Evolutionary conservation across 352 stramenopile genomes (phyloP).

Genomic region (Albugo laibachii): DNA sequence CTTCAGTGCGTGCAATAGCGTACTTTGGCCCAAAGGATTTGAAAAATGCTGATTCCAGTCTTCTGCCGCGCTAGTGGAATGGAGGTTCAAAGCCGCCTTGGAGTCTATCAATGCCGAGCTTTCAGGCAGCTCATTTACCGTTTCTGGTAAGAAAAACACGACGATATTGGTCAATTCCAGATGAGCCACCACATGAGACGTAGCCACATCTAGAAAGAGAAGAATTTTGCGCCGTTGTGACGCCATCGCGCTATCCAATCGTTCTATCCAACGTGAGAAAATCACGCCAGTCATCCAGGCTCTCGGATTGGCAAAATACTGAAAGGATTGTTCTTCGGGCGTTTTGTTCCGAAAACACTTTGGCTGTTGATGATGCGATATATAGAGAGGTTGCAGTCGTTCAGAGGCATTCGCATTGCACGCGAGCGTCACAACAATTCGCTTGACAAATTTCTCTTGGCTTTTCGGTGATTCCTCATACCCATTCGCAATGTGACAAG

Average conservation of each 20-base stretch:
- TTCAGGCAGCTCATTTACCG: not conserved
- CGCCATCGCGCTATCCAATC: conserved; percentile 57
- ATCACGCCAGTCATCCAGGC: conserved; percentile 70
- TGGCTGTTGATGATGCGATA: conserved; percentile 57
- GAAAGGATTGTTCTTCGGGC: conserved; percentile 53
- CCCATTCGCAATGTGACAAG: too few relatives aligned
- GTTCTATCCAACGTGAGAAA: conserved; percentile 67
- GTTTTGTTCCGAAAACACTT: conserved; percentile 60
- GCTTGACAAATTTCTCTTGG: conserved; percentile 44
- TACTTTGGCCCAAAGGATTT: too few relatives aligned
- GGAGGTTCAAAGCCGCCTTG: conserved; percentile 8
- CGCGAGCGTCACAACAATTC: conserved; percentile 38
- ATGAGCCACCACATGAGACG: conserved; percentile 53
- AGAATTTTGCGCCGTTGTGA: conserved; percentile 58
- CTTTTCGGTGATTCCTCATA: conserved; percentile 1
- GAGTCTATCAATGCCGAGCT: too few relatives aligned
- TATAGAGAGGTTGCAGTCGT: conserved; percentile 59
- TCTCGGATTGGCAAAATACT: conserved; percentile 73
- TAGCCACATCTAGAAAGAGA: conserved; percentile 55
- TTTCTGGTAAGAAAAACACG: conserved; percentile 26
- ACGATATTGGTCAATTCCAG: conserved; percentile 60
- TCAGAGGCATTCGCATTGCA: conserved; percentile 53
- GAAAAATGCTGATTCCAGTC: conserved; percentile 18
- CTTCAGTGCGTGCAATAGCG: conserved; percentile 23
- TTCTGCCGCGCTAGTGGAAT: conserved; percentile 51